Base-by-base conservation (phyloP, 192 early-diverging fungal genomes). In the Obelidium mucronatum region DNA sequence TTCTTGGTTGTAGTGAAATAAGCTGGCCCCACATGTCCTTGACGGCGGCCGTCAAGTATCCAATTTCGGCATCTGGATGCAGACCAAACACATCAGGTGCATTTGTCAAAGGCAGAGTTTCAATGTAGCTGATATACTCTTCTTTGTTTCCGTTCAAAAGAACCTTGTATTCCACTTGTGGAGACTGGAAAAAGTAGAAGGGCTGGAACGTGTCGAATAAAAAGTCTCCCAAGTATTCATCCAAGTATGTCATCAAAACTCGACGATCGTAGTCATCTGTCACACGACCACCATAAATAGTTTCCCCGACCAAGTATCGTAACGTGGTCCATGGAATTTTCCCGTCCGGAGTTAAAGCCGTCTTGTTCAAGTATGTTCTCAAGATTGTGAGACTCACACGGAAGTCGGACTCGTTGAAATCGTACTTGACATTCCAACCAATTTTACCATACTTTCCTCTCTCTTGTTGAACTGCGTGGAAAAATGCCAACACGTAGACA, bases 251-350 rank as follows among this genome's bases (percentile, higher is more conserved):
- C 84, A 86, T 90, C 8, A 90, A 77, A 6, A 90, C 82, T 3
- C 87, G 72, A 22, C 89, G 79, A 70, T 90, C 89, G 62, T 90
- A 90, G 65, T 90, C 89, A 67, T 90, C 89, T 33, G 89, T 90
- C 11, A 90, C 89, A 42, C 89, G 78, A 13, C 89, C 89, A 40
- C 89, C 89, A 75, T 90, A 90, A 52, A 90, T 90, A 13, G 89
- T 90, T 65, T 90, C 89, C 5, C 89, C 89, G 64, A 90, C 83
- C 15, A 90, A 74, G 56, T 90, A 90, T 39, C 89, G 77, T 31
- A 90, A 67, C 13, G 89, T 90, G 22, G 89, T 90, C 89, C 89
- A 90, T 44, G 89, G 89, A 63, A 90, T 87, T 64, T 89, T 90
- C 35, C 78, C 80, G 34, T 86, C 87, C 33, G 83, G 77, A 5